Percentiles rank a stretch among this genome's conserved stretches.
Conservation (phyloP, 2,329 filamentous ascomycete species). For the Scytalidium lignicola region DNA sequence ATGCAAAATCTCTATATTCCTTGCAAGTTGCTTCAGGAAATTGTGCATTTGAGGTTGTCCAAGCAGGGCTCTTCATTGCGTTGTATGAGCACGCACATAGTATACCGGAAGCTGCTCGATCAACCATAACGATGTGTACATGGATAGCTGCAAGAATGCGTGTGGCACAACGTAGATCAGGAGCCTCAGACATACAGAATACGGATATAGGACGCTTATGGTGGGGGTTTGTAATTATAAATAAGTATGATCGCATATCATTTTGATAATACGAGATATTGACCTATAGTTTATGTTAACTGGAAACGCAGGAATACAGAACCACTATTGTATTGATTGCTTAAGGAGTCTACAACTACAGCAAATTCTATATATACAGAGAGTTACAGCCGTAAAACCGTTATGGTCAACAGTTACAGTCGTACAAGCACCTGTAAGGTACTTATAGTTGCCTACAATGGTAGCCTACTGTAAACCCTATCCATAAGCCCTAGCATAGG, state of each 20-base stretch:
- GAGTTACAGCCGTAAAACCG: too few relatives aligned
- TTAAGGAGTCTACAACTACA: too few relatives aligned
- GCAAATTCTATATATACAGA: too few relatives aligned
- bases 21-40: slow-evolving; percentile 12
- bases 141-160: slow-evolving; percentile 14
- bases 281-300: too few relatives aligned
- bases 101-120: slow-evolving; percentile 13
- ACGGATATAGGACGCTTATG: slow-evolving; percentile 16
- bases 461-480: too few relatives aligned
- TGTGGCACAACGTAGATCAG: slow-evolving; percentile 1
- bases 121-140: slow-evolving; percentile 12
- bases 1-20: slow-evolving; percentile 12
- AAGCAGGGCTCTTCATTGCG: slow-evolving; percentile 13
- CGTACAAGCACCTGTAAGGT: too few relatives aligned
- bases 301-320: too few relatives aligned
- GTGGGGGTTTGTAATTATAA: slow-evolving; percentile 17
- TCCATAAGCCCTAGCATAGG: too few relatives aligned
- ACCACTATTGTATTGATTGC: too few relatives aligned
- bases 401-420: too few relatives aligned
- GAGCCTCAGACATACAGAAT: slow-evolving; percentile 10
- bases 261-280: background rate
- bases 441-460: too few relatives aligned
- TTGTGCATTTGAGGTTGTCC: slow-evolving; percentile 13
- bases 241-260: slow-evolving; percentile 8
- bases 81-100: slow-evolving; percentile 18